Conservation (phyloP, 2,329 filamentous ascomycete species). For the Clonostachys rosea region DNA sequence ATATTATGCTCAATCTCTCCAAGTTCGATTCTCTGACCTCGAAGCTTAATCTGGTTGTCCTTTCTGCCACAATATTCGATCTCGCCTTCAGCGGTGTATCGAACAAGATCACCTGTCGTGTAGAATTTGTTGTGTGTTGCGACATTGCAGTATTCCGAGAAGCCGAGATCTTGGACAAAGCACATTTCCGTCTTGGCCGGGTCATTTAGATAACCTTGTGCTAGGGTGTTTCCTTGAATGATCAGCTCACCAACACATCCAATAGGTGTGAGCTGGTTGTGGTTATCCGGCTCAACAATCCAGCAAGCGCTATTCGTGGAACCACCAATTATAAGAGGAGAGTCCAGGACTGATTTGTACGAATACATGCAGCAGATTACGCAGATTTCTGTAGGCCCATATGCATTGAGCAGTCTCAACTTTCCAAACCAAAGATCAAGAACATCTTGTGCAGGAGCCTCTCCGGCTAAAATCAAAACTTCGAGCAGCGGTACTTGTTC, state of each 20-base stretch:
- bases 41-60: constrained; percentile 48
- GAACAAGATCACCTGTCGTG: constrained; percentile 45
- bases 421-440: constrained; percentile 7
- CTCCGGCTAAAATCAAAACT: constrained; percentile 5
- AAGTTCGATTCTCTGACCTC: constrained; percentile 45
- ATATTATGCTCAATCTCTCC: constrained; percentile 61
- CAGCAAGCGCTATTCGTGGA: constrained; percentile 2
- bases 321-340: not conserved
- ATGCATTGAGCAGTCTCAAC: constrained; percentile 5
- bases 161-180: constrained; percentile 39
- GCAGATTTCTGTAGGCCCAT: constrained; percentile 11
- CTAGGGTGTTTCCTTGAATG: constrained; percentile 46
- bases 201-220: constrained; percentile 49
- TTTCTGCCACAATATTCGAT: constrained; percentile 38
- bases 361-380: not conserved
- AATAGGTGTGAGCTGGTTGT: constrained; percentile 10
- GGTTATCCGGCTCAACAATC: constrained; percentile 7
- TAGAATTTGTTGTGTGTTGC: constrained; percentile 18
- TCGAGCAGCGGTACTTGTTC: not conserved
- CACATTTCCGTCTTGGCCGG: constrained; percentile 39
- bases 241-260: constrained; percentile 31
- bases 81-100: constrained; percentile 38
- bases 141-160: not conserved
- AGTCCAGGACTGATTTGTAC: not conserved
- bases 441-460: constrained; percentile 6